phyloP scores from a whole-genome alignment of 768 basidiomycete genomes.

The Antrodiella citrinella region DNA sequence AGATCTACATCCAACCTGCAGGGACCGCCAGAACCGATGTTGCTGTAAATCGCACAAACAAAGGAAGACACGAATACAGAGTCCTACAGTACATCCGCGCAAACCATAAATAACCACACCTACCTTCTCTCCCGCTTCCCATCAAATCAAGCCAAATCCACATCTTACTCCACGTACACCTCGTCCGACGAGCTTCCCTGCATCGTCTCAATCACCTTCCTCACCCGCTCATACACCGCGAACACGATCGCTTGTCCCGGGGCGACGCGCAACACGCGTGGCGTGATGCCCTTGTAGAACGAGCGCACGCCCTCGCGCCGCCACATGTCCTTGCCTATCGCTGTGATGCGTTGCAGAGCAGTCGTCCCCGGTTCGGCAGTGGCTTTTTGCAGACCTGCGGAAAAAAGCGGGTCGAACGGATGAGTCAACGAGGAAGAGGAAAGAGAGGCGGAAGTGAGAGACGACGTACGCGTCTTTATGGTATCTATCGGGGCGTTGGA shows the following conservation, averaged over 20 bases:
- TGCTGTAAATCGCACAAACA: too few species aligned
- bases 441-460: neutral
- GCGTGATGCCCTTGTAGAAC: slow-evolving; percentile 99
- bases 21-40: too few species aligned
- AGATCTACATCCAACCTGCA: too few species aligned
- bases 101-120: too few species aligned
- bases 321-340: slow-evolving; percentile 92
- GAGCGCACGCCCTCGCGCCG: slow-evolving; percentile 76
- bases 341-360: slow-evolving; percentile 69
- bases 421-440: neutral
- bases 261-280: slow-evolving; percentile 90
- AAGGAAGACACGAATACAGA: too few species aligned
- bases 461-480: slow-evolving; percentile 80
- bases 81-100: too few species aligned
- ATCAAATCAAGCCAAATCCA: too few species aligned
- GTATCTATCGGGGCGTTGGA: slow-evolving; percentile 95
- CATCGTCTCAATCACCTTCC: slow-evolving; percentile 62
- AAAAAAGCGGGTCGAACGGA: neutral
- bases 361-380: slow-evolving; percentile 64
- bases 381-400: slow-evolving; percentile 76
- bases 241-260: slow-evolving; percentile 97
- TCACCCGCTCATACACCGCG: slow-evolving; percentile 91
- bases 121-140: too few species aligned
- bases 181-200: slow-evolving; percentile 52
- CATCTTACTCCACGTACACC: slow-evolving; percentile 61